These are phyloP conservation scores for Suhomyces anneliseae DNA, from an alignment of 1,139 yeast genomes.

Conservation along the genomic window DNA sequence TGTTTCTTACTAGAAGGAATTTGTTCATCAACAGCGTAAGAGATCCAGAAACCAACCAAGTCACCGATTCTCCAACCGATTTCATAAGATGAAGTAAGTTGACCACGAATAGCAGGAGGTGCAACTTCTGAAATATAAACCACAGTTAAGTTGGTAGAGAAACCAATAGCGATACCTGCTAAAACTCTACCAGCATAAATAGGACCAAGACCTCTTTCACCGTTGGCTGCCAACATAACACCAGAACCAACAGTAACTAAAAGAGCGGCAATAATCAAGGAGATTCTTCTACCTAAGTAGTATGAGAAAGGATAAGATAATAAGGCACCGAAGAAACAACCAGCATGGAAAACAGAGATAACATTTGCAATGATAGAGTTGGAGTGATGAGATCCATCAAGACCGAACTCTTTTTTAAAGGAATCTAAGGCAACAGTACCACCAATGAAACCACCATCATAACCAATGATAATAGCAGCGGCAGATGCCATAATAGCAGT, in stretches of 20 bases:
- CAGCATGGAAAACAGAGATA: slow-evolving; percentile 48
- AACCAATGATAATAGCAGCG: slow-evolving; percentile 41
- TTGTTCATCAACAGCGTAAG: slow-evolving; percentile 39
- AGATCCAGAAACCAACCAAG: slow-evolving; percentile 46
- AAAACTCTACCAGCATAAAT: slow-evolving; percentile 44
- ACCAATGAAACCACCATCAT: slow-evolving; percentile 47
- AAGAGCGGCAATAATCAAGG: slow-evolving; percentile 35
- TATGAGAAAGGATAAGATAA: slow-evolving; percentile 42
- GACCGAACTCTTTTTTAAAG: slow-evolving; percentile 36
- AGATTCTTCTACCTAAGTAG: slow-evolving; percentile 38
- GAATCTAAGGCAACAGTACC: slow-evolving; percentile 43
- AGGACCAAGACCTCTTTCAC: slow-evolving; percentile 35
- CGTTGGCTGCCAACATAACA: slow-evolving; percentile 38
- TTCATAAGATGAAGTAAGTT: slow-evolving; percentile 39
- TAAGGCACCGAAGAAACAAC: slow-evolving; percentile 49
- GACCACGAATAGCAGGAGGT: slow-evolving; percentile 45
- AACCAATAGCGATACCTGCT: slow-evolving; percentile 44
- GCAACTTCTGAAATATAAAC: slow-evolving; percentile 43
- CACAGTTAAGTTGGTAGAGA: slow-evolving; percentile 42
- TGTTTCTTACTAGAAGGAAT: slow-evolving; percentile 31
- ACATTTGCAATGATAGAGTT: slow-evolving; percentile 32
- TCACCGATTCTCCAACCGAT: slow-evolving; percentile 48
- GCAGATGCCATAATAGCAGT: slow-evolving; percentile 44
- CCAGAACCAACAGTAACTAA: slow-evolving; percentile 41
- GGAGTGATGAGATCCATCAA: slow-evolving; percentile 26